Base-by-base conservation (phyloP, 2,329 filamentous ascomycete genomes). In the Claviceps sp. region DNA sequence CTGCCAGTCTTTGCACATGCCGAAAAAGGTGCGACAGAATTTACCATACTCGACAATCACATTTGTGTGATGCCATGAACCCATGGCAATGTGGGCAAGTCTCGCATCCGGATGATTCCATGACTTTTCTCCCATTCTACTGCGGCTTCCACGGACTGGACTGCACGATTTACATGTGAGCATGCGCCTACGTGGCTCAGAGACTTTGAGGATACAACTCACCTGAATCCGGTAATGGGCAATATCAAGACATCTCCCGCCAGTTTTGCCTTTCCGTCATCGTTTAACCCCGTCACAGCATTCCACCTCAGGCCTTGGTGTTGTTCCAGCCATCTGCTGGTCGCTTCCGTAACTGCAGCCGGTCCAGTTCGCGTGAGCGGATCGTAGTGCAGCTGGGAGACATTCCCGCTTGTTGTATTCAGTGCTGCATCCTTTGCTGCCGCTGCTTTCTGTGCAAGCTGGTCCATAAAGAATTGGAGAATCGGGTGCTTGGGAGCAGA, bases 201-300 rank as follows among this genome's bases (percentile, higher is more conserved):
- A 17, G 19, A 14, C 6, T 26, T 4, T 8, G 2, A 22, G 17
- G 19, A 14, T 10, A n/a, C n/a, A n/a, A 39, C 47, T 44, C 56
- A 59, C 57, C 57, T 59, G 48, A 59, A 59, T 37, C 55, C 57
- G 4, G 57, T 59, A 2, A 59, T 59, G 37, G 57, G 57, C 13
- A 59, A 52, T 45, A 59, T 52, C 37, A 59, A 46, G 48, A 56
- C 51, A 43, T 59, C 57, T 0, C 50, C 50, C 14, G 56, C 55
- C n/a, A 59, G 52, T 43, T 59, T 59, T 13, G 54, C 39, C 26
- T 50, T 58, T 34, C 57, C 57, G 8, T 56, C 53, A 38, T 59
- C 57, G 7, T 57, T 52, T 2, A 58, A 51, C 14, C 56, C 57
- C 13, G 56, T 58, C 38, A 58, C n/a, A 26, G 56, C 51, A 46